Percentiles rank a stretch among this genome's conserved stretches.
Evolutionary conservation across 495 filamentous ascomycete genomes (phyloP).

Genomic region (Entonaema liquescens): DNA sequence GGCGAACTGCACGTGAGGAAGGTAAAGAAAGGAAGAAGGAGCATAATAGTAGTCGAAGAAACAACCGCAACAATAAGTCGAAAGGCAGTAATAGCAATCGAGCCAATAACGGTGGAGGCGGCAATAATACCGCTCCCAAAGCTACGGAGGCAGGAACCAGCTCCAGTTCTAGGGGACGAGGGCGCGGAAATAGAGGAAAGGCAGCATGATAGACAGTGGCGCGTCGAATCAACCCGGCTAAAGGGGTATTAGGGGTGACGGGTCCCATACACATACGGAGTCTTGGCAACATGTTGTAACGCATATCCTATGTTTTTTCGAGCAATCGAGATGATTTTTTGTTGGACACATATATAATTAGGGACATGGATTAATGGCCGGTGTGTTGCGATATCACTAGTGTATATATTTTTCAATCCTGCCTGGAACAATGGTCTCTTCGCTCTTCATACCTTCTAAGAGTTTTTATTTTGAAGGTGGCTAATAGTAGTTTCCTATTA

Average conservation of each 20-base stretch:
- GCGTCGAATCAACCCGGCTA: conserved; percentile 1
- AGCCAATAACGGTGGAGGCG: conserved; percentile 12
- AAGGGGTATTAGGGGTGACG: not conserved
- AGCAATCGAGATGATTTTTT: not conserved
- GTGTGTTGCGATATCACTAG: not conserved
- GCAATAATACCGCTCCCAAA: not conserved
- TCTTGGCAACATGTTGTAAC: conserved; percentile 2
- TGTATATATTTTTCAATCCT: not conserved
- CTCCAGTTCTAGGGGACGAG: conserved; percentile 29
- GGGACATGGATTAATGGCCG: not conserved
- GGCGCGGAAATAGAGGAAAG: conserved; percentile 35
- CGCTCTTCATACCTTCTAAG: too few relatives aligned
- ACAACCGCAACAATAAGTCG: conserved; percentile 27
- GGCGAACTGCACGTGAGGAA: conserved; percentile 43
- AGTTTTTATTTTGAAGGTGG: too few relatives aligned
- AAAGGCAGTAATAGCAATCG: conserved; percentile 21
- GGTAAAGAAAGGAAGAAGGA: conserved; percentile 45
- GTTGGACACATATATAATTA: conserved; percentile 6
- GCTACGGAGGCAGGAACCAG: conserved; percentile 21
- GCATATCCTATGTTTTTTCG: not conserved
- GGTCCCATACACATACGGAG: conserved; percentile 17
- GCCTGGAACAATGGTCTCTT: not conserved
- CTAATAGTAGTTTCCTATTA: too few relatives aligned
- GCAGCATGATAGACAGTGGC: conserved; percentile 17
- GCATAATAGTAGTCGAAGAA: conserved; percentile 16